A percentile compares a stretch with the other conserved stretches of the same genome.
Conservation (phyloP, 2,329 filamentous ascomycete genomes). For the Tolypocladium cylindrosporum region DNA sequence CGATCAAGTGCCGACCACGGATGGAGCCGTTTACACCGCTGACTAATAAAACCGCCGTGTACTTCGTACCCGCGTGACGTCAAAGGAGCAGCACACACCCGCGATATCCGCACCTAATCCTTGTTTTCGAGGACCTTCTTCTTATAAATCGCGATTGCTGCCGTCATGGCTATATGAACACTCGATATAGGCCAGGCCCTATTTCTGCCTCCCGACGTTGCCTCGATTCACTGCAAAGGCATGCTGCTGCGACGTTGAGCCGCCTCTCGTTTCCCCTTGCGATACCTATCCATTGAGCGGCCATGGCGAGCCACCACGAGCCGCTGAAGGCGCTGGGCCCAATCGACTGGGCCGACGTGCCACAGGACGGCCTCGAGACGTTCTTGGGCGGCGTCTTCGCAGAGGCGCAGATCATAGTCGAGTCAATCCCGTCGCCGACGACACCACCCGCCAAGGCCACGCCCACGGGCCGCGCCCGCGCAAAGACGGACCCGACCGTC, state of each 20-base stretch:
- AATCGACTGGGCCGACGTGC: constrained; percentile 38
- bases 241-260: neutral
- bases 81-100: neutral
- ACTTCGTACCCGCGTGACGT: neutral
- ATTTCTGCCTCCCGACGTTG: neutral
- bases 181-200: neutral
- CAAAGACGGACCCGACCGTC: constrained; percentile 44
- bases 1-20: neutral
- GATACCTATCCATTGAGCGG: neutral
- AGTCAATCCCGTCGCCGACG: constrained; percentile 56
- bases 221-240: neutral
- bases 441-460: constrained; percentile 30
- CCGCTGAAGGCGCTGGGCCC: constrained; percentile 48
- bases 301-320: constrained; percentile 48
- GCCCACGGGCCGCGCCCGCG: constrained; percentile 35
- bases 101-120: neutral
- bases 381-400: constrained; percentile 52
- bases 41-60: neutral
- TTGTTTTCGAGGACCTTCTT: neutral
- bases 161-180: neutral
- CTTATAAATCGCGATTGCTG: neutral
- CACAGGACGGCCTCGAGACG: constrained; percentile 36
- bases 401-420: constrained; percentile 60
- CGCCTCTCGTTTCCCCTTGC: neutral
- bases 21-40: neutral